Conservation (phyloP, 23 red algal species). For the Gracilaria gracilis region DNA sequence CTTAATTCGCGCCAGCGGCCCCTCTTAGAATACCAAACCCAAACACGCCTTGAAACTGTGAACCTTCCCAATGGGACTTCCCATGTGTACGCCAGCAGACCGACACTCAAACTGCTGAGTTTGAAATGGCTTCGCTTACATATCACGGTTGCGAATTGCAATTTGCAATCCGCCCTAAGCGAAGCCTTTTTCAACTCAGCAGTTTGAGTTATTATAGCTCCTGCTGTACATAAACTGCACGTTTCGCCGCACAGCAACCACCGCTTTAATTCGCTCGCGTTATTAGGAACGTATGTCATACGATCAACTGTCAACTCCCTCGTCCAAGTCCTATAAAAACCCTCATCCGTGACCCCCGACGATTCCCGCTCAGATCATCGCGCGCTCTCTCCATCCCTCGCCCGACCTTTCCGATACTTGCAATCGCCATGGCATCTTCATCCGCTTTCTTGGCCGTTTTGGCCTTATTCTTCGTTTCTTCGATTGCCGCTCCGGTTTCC, state of each 20-base stretch:
- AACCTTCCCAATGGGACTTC: no score
- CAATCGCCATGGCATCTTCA: neutral
- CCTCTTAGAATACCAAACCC: no score
- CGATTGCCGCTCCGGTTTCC: neutral
- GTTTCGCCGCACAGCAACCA: no score
- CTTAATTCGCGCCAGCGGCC: no score
- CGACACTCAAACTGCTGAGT: neutral
- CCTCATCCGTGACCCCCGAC: neutral
- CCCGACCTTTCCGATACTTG: neutral
- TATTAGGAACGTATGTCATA: no score
- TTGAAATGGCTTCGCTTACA: neutral
- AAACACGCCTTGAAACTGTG: no score
- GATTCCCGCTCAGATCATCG: neutral
- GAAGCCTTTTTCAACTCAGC: no score
- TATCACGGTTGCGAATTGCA: no score
- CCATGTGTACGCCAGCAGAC: neutral
- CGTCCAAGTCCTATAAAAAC: neutral
- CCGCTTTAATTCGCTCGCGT: no score
- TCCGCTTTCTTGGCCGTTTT: neutral
- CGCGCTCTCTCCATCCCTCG: neutral
- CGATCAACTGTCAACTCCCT: neutral
- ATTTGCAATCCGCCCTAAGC: no score
- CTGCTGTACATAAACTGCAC: neutral
- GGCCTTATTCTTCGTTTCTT: neutral
- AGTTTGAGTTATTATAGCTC: neutral